Evolutionary conservation across 2,329 filamentous ascomycete genomes (phyloP), one percentile per base, ranked within the genome.

Genomic region (Exophiala aquamarina): DNA sequence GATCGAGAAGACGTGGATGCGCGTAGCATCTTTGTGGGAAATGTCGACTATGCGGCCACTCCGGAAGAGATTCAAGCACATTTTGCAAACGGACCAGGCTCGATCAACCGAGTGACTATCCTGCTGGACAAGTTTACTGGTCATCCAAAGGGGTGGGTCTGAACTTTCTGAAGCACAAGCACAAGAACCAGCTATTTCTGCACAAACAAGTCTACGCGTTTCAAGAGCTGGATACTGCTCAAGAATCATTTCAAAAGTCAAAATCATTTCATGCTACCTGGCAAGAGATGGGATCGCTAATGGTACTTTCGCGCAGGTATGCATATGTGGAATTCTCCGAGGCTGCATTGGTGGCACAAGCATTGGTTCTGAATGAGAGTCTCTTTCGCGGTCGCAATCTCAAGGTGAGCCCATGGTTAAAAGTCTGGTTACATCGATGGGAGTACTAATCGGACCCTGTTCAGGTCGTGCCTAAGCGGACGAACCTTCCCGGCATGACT

Each of bases 281-380:
- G 77, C 77, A 80, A 79, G 74, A 79, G 75, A 71, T 67, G 73
- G n/a, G 58, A 58, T 41, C 48, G 51, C 59, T 64, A 62, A 63
- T 63, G 54, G 56, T 44, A 50, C 46, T 37, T 42, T 44, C 37
- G 50, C 70, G 68, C 70, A 96, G 91, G 57, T 98, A 98, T 73
- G 93, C 93, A 64, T 98, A 98, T 72, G 93, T 98, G 62, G 93
- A 98, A 72, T 98, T 98, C 66, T 86, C 89, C 51, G 93, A 97
- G 72, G 90, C 93, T 39, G 91, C 83, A 70, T 78, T 96, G 52
- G 92, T 98, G 55, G 89, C 89, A 38, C 89, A 95, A 68, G 93
- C 93, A 19, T 79, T 98, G 52, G 90, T 97, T 32, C 77, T 98
- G 48, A 97, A 98, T 68, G 93, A 98, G 72, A 96, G 90, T 69